Evolutionary conservation across 1,284 basidiomycete species (phyloP).

Genomic region (Tilletia caries): DNA sequence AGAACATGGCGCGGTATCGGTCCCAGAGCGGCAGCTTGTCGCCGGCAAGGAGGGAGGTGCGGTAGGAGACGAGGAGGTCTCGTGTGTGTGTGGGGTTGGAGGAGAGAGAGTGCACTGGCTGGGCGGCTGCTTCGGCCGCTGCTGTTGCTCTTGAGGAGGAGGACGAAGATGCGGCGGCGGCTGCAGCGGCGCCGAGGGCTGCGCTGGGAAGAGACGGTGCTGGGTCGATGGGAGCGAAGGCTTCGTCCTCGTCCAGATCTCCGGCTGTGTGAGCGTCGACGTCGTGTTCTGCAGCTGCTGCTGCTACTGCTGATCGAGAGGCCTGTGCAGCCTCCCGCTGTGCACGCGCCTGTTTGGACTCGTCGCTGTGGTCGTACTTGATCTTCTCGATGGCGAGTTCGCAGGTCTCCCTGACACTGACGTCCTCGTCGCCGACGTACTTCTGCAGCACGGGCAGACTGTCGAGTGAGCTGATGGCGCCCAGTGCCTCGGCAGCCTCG

Average conservation of each 20-base stretch:
- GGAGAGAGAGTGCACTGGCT: conserved; percentile 34
- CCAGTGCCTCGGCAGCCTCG: conserved; percentile 98
- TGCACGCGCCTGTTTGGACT: conserved; percentile 52
- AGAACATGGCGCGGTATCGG: conserved; percentile 97
- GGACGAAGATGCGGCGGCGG: conserved; percentile 32
- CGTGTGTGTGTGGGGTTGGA: conserved; percentile 53
- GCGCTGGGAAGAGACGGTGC: conserved; percentile 64
- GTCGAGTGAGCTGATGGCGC: conserved; percentile 73
- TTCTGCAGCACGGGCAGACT: conserved; percentile 71
- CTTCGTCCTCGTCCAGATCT: conserved; percentile 16
- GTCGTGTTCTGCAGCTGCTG: conserved; percentile 14
- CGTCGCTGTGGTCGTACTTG: conserved; percentile 71
- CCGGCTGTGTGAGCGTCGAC: conserved; percentile 12
- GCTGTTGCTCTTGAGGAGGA: conserved; percentile 51
- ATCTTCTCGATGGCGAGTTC: conserved; percentile 96
- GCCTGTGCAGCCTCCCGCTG: conserved; percentile 22
- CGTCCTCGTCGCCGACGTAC: conserved; percentile 71
- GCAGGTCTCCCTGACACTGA: conserved; percentile 90
- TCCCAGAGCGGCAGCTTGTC: conserved; percentile 74
- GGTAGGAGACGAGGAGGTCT: conserved; percentile 59
- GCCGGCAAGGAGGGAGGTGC: conserved; percentile 65
- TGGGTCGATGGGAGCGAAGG: conserved; percentile 87
- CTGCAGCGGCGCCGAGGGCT: conserved; percentile 22
- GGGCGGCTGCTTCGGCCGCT: conserved; percentile 36
- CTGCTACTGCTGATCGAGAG: conserved; percentile 20